These are phyloP conservation scores for Mycena polygramma DNA, from an alignment of 768 basidiomycete genomes.

Conservation along the genomic window DNA sequence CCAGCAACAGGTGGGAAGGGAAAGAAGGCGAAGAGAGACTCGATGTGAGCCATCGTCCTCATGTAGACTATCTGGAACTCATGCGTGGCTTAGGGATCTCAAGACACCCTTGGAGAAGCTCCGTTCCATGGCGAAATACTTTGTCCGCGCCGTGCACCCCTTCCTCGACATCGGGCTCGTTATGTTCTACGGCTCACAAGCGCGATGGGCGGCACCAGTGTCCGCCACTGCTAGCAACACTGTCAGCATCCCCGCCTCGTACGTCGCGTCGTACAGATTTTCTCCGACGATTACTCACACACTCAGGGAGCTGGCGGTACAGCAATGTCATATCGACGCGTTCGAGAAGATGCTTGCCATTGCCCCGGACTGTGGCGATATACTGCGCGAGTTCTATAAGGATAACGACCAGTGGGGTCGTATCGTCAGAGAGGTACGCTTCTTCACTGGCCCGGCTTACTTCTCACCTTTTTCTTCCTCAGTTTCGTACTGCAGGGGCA, in stretches of 20 bases:
- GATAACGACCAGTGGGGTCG: conserved; percentile 1
- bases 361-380: not conserved
- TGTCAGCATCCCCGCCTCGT: not conserved
- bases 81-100: not conserved
- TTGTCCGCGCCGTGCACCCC: not conserved
- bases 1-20: too few relatives aligned
- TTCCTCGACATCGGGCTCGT: not conserved
- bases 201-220: not conserved
- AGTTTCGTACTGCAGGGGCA: not conserved
- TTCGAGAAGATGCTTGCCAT: conserved; percentile 3
- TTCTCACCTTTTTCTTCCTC: too few relatives aligned
- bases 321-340: not conserved
- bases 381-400: conserved; percentile 1
- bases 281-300: not conserved
- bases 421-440: not conserved
- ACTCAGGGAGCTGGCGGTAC: not conserved
- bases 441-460: not conserved
- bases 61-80: not conserved
- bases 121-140: not conserved
- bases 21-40: not conserved
- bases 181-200: not conserved
- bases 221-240: not conserved
- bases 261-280: not conserved
- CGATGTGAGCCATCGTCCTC: not conserved
- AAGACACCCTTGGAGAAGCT: not conserved